These are phyloP conservation scores for Physcomitrellopsis africana DNA, from an alignment of 225 moss, liverwort and hornwort species.

Conservation along the genomic window DNA sequence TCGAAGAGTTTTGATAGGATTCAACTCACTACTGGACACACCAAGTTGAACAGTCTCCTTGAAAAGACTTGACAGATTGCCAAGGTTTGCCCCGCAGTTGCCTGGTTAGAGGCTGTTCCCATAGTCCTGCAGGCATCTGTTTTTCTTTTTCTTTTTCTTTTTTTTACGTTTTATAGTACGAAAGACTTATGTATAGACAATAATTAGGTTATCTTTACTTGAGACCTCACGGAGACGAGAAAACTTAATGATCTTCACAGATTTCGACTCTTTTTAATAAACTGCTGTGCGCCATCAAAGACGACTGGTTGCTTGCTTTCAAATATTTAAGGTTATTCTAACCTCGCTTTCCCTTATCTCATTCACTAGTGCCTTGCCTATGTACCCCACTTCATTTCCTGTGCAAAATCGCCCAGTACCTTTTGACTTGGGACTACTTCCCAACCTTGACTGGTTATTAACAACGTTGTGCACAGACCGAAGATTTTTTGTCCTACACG, in stretches of 20 bases:
- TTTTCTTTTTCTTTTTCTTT: constrained; percentile 3
- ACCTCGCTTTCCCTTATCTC: too few relatives aligned
- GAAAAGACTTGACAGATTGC: constrained; percentile 11
- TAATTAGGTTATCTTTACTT: constrained; percentile 40
- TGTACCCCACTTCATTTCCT: too few relatives aligned
- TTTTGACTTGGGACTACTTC: too few relatives aligned
- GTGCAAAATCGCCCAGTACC: too few relatives aligned
- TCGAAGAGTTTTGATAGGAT: constrained; percentile 39
- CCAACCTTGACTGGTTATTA: too few relatives aligned
- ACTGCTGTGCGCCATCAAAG: constrained; percentile 44
- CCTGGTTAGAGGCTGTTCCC: constrained; percentile 53
- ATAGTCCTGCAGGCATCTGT: constrained; percentile 59
- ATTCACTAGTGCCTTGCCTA: too few relatives aligned
- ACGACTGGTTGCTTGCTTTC: constrained; percentile 37
- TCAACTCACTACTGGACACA: constrained; percentile 40
- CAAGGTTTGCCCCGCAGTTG: constrained; percentile 31
- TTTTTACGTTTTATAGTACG: not conserved
- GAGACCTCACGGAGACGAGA: constrained; percentile 40
- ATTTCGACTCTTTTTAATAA: constrained; percentile 36
- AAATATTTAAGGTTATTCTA: too few relatives aligned
- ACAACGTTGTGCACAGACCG: too few relatives aligned
- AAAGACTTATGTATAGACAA: constrained; percentile 45
- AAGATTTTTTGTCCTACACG: too few relatives aligned
- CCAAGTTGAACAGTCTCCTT: not conserved
- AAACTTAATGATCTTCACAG: constrained; percentile 8